phyloP scores from a whole-genome alignment of 495 filamentous ascomycete species.

The Talaromyces borbonicus region DNA sequence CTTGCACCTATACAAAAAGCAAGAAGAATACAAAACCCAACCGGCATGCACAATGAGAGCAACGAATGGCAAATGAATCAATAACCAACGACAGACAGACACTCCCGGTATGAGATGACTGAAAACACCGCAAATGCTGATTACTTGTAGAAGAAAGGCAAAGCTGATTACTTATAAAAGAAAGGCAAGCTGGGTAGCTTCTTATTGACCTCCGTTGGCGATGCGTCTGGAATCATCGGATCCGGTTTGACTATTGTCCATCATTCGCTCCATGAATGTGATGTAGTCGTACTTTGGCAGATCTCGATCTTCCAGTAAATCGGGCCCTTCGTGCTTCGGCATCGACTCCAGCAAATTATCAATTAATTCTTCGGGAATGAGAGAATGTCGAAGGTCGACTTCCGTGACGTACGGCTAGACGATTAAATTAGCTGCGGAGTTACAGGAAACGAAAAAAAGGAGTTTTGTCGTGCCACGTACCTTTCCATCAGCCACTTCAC shows the following conservation, averaged over 20 bases:
- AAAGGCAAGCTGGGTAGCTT: too few relatives aligned
- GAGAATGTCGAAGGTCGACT: conserved; percentile 84
- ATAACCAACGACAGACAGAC: too few relatives aligned
- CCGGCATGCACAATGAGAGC: conserved; percentile 13
- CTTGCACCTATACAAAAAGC: conserved; percentile 15
- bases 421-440: conserved; percentile 11
- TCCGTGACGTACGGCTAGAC: conserved; percentile 92
- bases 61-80: conserved; percentile 11
- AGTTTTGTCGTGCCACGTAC: conserved; percentile 22
- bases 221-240: conserved; percentile 5
- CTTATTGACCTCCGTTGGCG: conserved; percentile 24
- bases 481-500: conserved; percentile 95
- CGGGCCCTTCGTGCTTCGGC: conserved; percentile 68
- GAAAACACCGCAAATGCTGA: conserved; percentile 10
- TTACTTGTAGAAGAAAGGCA: conserved; percentile 11
- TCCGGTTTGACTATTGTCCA: conserved; percentile 19
- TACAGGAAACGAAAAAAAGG: too few relatives aligned
- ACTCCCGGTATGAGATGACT: conserved; percentile 1
- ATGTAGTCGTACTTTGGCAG: conserved; percentile 83
- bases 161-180: conserved; percentile 11
- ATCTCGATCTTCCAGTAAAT: conserved; percentile 67
- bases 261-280: conserved; percentile 79
- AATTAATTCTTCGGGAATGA: conserved; percentile 92
- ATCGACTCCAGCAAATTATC: conserved; percentile 83
- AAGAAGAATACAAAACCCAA: conserved; percentile 6